Evolutionary conservation across 1,139 yeast species (phyloP).

Genomic region (Hyphopichia fennica): DNA sequence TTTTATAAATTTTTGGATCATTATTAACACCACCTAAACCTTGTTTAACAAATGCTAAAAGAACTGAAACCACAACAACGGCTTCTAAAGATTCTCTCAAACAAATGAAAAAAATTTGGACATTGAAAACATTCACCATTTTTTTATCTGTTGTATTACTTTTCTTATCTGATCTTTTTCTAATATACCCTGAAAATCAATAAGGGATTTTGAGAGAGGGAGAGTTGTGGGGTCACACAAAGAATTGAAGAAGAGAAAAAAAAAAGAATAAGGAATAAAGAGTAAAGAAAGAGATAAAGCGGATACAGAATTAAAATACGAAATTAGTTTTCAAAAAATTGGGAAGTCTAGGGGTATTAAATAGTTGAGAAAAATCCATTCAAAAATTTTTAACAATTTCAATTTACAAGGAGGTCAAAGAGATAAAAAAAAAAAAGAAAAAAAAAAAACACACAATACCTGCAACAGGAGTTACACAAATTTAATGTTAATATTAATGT

Average conservation of each 20-base stretch:
- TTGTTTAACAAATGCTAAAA: conserved; percentile 86
- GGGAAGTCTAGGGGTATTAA: not conserved
- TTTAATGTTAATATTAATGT: too few species aligned
- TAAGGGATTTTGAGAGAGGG: not conserved
- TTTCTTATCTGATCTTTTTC: not conserved
- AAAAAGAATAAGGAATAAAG: too few species aligned
- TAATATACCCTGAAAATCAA: not conserved
- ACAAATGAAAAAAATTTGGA: conserved; percentile 75
- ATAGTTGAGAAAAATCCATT: too few species aligned
- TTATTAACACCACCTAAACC: conserved; percentile 59
- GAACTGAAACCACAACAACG: conserved; percentile 81
- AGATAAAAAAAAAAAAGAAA: conserved; percentile 2
- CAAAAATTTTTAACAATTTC: too few species aligned
- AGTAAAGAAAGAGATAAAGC: not conserved
- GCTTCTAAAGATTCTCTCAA: conserved; percentile 92
- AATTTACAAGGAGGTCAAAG: not conserved
- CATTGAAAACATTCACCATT: conserved; percentile 51
- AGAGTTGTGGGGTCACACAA: not conserved
- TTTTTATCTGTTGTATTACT: not conserved
- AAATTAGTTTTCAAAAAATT: not conserved
- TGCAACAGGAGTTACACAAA: too few species aligned
- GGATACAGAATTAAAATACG: not conserved
- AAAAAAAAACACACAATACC: not conserved
- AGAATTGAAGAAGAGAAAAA: not conserved
- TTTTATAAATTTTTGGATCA: conserved; percentile 56